These are phyloP conservation scores for Proliferodiscus dingleyae DNA, from an alignment of 2,329 filamentous ascomycete genomes.

Conservation along the genomic window DNA sequence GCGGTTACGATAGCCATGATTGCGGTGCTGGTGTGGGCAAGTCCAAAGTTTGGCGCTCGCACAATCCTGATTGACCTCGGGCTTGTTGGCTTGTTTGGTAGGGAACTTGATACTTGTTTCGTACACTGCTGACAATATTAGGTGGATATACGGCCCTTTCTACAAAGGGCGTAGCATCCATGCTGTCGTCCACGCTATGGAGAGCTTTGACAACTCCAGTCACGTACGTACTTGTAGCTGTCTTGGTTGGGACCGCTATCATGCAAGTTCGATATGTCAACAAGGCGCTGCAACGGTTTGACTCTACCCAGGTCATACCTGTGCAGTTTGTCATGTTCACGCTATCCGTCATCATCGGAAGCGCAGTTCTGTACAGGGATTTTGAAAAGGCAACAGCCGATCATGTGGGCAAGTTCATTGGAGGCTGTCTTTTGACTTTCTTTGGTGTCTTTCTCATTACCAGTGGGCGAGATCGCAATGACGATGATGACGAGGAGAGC, in stretches of 20 bases:
- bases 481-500: conserved; percentile 53
- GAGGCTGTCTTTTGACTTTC: conserved; percentile 88
- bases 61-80: conserved; percentile 90
- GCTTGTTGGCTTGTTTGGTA: conserved; percentile 90
- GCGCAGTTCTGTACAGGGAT: conserved; percentile 87
- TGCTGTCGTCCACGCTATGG: conserved; percentile 87
- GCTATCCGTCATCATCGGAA: conserved; percentile 89
- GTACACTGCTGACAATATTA: conserved; percentile 32
- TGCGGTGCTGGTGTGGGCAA: conserved; percentile 71
- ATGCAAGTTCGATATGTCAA: conserved; percentile 99
- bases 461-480: conserved; percentile 62
- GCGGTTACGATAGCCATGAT: conserved; percentile 72
- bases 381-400: conserved; percentile 76
- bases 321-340: conserved; percentile 98
- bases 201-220: conserved; percentile 87
- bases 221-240: conserved; percentile 76
- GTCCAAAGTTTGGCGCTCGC: conserved; percentile 75
- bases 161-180: conserved; percentile 92
- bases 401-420: conserved; percentile 78
- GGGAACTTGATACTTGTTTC: conserved; percentile 32
- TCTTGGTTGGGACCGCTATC: conserved; percentile 78
- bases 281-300: conserved; percentile 81
- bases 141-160: conserved; percentile 94
- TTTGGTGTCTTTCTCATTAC: conserved; percentile 97
- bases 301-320: conserved; percentile 96